These are phyloP conservation scores for Chaetomium sp. DNA, from an alignment of 2,329 filamentous ascomycete genomes.

Conservation along the genomic window DNA sequence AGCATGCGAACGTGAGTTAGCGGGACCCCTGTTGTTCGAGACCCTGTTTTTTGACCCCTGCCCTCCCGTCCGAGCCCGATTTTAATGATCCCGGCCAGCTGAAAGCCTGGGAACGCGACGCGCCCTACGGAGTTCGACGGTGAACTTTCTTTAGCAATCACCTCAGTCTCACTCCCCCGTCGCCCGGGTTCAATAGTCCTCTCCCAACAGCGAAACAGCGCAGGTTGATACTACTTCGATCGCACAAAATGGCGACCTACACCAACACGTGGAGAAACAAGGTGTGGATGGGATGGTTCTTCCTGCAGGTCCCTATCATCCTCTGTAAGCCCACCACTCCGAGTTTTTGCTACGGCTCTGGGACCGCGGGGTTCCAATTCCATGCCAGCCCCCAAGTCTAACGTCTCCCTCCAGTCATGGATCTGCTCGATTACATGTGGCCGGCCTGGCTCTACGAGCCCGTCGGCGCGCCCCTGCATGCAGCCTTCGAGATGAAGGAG, in stretches of 20 bases:
- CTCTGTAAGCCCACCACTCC: conserved; percentile 34
- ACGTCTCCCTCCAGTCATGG: conserved; percentile 47
- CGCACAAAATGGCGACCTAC: conserved; percentile 29
- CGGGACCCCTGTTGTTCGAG: background rate
- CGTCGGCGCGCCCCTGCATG: conserved; percentile 50
- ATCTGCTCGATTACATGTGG: conserved; percentile 58
- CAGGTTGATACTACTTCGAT: background rate
- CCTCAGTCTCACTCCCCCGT: background rate
- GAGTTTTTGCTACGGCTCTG: background rate
- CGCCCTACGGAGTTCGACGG: background rate
- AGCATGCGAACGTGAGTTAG: background rate
- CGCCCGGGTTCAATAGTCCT: background rate
- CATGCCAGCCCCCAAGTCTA: background rate
- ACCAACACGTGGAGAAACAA: conserved; percentile 34
- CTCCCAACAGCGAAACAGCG: background rate
- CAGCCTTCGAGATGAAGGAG: conserved; percentile 48
- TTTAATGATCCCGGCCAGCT: background rate
- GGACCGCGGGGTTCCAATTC: background rate
- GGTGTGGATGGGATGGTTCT: conserved; percentile 42
- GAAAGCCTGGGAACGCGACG: background rate
- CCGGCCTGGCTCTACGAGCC: conserved; percentile 49
- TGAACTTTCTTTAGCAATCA: background rate
- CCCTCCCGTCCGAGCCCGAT: background rate
- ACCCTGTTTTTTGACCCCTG: background rate
- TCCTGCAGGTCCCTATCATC: conserved; percentile 39